Conservation (phyloP, 768 basidiomycete species). For the Chalciporus chontae region DNA sequence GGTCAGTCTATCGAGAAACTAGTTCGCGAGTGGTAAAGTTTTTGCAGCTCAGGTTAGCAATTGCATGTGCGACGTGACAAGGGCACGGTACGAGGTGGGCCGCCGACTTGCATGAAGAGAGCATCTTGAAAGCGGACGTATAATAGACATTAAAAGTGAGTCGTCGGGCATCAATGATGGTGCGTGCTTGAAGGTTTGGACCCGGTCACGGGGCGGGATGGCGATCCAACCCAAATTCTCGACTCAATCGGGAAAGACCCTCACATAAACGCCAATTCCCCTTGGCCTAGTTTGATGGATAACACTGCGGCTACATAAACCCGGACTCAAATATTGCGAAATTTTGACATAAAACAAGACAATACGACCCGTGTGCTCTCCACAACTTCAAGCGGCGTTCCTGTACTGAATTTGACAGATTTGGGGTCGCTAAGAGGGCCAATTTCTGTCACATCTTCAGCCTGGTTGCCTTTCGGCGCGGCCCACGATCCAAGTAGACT, state of each 20-base stretch:
- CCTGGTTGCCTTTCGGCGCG: not conserved
- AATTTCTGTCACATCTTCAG: not conserved
- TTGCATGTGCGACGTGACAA: constrained; percentile 17
- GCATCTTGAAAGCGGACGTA: constrained; percentile 1
- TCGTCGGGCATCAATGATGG: constrained; percentile 12
- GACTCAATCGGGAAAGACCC: constrained; percentile 7
- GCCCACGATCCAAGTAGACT: not conserved
- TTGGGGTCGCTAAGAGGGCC: constrained; percentile 25
- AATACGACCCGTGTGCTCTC: constrained; percentile 6
- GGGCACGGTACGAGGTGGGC: not conserved
- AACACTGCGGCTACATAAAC: not conserved
- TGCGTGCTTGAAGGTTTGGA: constrained; percentile 15
- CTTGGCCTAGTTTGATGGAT: not conserved
- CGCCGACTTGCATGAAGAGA: not conserved
- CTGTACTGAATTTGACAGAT: constrained; percentile 28
- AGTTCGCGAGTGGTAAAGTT: constrained; percentile 2
- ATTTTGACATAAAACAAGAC: constrained; percentile 27
- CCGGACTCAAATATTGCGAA: constrained; percentile 9
- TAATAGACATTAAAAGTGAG: constrained; percentile 4
- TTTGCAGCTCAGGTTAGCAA: constrained; percentile 1
- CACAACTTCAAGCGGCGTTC: constrained; percentile 20
- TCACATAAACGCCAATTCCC: not conserved
- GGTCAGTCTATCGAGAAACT: constrained; percentile 4
- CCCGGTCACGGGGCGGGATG: constrained; percentile 12
- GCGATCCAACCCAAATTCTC: constrained; percentile 13